Base-by-base conservation (phyloP, 495 filamentous ascomycete species). In the Lasiosphaeris hirsuta region DNA sequence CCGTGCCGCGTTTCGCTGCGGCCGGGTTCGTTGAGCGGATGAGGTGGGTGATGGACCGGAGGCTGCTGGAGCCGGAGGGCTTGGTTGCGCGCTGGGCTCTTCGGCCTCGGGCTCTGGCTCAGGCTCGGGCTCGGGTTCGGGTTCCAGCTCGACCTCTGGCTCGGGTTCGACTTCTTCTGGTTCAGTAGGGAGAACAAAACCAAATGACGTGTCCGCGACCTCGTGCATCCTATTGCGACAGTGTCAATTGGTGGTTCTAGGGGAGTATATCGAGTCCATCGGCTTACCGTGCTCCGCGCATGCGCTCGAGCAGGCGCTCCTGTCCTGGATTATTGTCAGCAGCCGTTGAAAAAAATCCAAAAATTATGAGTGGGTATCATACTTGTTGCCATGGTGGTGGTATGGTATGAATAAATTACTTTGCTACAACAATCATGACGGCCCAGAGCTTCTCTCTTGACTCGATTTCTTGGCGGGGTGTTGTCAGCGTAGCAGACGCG, bases 261-360 rank as follows among this genome's bases (percentile, higher is more conserved):
- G n/a, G 8, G 8, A 34, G 34, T 15, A 9, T 13, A 39, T 13
- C 41, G 54, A 39, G 14, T 14, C 17, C 5, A 17, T 2, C 18
- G 14, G 54, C 68, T 51, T 72, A 78, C 75, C 69, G 70, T 47
- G 77, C 77, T 23, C 76, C 77, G 57, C 77, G 75, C 70, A 79
- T 77, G 69, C 77, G 77, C 64, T 77, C 71, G 56, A 72, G 72
- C 70, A 78, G 71, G 58, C 77, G 77, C 65, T 78, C 77, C 62
- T 77, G 69, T 66, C 77, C 58, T 67, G 30, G 7, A 39, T 30
- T 14, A 35, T 41, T 47, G 45, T 60, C 30, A 61, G 54, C 11
- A 43, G 0, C 11, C 7, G 6, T 17, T 34, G 6, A 15, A 30
- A 30, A 30, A 30, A 30, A 13, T 17, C 13, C 10, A 7, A 11